A percentile compares a stretch with the other conserved stretches of the same genome.
phyloP scores from a whole-genome alignment of 768 basidiomycete genomes.

The Trametes meyenii region DNA sequence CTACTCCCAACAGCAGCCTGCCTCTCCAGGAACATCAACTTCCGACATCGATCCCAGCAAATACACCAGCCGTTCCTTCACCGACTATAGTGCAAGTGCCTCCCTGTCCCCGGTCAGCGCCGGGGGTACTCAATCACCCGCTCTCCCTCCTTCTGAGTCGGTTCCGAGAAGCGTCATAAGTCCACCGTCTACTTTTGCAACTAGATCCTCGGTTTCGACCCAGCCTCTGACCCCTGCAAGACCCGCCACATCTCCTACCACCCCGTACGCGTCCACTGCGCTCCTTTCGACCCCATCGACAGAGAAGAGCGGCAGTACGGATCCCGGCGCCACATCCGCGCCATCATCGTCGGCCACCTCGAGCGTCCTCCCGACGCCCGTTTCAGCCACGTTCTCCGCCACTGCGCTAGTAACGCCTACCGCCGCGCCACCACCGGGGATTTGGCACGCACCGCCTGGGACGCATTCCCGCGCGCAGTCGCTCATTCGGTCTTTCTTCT shows the following conservation, averaged over 20 bases:
- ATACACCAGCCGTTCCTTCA: not conserved
- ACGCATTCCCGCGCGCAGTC: constrained; percentile 10
- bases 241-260: not conserved
- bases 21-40: too few relatives aligned
- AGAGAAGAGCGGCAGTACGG: not conserved
- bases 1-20: too few relatives aligned
- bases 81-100: too few relatives aligned
- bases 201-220: not conserved
- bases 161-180: not conserved
- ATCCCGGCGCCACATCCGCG: not conserved
- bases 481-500: constrained; percentile 2
- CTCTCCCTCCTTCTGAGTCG: not conserved
- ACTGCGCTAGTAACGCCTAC: not conserved
- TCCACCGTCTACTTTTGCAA: not conserved
- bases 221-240: not conserved
- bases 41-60: too few relatives aligned
- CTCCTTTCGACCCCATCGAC: not conserved
- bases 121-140: not conserved
- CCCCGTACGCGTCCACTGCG: not conserved
- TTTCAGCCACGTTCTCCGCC: not conserved
- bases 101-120: not conserved
- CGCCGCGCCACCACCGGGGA: constrained; percentile 1
- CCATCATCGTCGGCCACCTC: not conserved
- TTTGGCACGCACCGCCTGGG: constrained; percentile 11
- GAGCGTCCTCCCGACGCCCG: not conserved